Percentiles rank a stretch among this genome's conserved stretches.
Evolutionary conservation across 352 stramenopile genomes (phyloP).

Genomic region (Phytophthora aleatoria): DNA sequence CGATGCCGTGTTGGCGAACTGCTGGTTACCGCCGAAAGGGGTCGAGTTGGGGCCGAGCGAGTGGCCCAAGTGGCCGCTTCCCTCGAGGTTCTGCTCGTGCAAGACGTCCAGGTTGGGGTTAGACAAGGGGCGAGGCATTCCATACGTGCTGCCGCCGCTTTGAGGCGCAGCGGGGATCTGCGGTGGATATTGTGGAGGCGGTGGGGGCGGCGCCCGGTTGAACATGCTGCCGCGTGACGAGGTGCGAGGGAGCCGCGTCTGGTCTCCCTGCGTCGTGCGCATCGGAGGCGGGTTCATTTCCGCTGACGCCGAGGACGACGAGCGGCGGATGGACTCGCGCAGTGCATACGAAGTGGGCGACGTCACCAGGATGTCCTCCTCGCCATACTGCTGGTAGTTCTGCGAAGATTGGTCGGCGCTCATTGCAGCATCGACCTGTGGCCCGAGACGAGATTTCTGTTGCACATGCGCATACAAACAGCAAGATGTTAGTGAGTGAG

Average conservation of each 20-base stretch:
- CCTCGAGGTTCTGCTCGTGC: slow-evolving; percentile 37
- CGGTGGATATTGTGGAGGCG: slow-evolving; percentile 58
- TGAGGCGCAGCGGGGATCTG: slow-evolving; percentile 29
- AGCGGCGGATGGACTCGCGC: slow-evolving; percentile 80
- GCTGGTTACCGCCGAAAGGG: slow-evolving; percentile 30
- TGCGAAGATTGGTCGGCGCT: slow-evolving; percentile 41
- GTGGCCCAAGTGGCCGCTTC: slow-evolving; percentile 58
- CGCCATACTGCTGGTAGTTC: slow-evolving; percentile 42
- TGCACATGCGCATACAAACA: slow-evolving; percentile 32
- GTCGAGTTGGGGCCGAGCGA: slow-evolving; percentile 66
- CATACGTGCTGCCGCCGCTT: slow-evolving; percentile 15
- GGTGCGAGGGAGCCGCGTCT: slow-evolving; percentile 30
- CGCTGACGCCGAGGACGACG: slow-evolving; percentile 61
- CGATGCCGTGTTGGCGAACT: slow-evolving; percentile 34
- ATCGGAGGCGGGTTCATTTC: slow-evolving; percentile 39
- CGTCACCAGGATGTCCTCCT: slow-evolving; percentile 81
- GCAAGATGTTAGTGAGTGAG: slow-evolving; percentile 8
- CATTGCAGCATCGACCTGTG: slow-evolving; percentile 50
- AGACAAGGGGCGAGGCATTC: slow-evolving; percentile 62
- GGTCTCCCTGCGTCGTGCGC: slow-evolving; percentile 30
- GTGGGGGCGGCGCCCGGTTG: slow-evolving; percentile 60
- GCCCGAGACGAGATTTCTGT: slow-evolving; percentile 21
- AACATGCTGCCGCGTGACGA: slow-evolving; percentile 65
- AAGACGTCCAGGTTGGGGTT: slow-evolving; percentile 68
- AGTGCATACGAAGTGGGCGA: slow-evolving; percentile 80